These are phyloP conservation scores for Cutaneotrichosporon cavernicola DNA, from an alignment of 1,284 basidiomycete genomes.

Conservation along the genomic window DNA sequence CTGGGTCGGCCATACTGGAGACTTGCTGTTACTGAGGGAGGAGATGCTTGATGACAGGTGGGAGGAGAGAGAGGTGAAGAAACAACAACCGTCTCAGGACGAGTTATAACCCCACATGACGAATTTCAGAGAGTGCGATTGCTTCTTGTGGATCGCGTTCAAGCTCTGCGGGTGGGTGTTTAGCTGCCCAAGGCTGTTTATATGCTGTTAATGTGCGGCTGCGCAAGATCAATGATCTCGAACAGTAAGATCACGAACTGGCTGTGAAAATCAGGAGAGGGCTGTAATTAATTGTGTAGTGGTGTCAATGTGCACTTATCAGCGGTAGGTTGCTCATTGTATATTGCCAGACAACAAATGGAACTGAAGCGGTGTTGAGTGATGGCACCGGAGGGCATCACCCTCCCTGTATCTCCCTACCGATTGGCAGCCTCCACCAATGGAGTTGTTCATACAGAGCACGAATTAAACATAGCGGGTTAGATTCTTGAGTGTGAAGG, in stretches of 20 bases:
- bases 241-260: neutral
- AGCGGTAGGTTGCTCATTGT: neutral
- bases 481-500: neutral
- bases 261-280: neutral
- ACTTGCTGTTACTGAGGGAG: neutral
- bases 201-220: neutral
- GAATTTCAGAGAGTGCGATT: neutral
- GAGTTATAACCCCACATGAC: neutral
- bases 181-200: neutral
- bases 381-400: neutral
- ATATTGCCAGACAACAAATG: neutral
- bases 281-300: neutral
- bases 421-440: too few relatives aligned
- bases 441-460: too few relatives aligned
- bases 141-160: neutral
- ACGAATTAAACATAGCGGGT: too few relatives aligned
- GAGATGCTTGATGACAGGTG: neutral
- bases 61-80: neutral
- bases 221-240: neutral
- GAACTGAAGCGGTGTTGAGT: neutral
- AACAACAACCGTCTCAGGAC: neutral
- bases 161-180: neutral
- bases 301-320: neutral
- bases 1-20: neutral
- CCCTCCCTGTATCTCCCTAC: too few relatives aligned